phyloP scores from a whole-genome alignment of 1,139 yeast genomes.

The Suhomyces ambrosiae region DNA sequence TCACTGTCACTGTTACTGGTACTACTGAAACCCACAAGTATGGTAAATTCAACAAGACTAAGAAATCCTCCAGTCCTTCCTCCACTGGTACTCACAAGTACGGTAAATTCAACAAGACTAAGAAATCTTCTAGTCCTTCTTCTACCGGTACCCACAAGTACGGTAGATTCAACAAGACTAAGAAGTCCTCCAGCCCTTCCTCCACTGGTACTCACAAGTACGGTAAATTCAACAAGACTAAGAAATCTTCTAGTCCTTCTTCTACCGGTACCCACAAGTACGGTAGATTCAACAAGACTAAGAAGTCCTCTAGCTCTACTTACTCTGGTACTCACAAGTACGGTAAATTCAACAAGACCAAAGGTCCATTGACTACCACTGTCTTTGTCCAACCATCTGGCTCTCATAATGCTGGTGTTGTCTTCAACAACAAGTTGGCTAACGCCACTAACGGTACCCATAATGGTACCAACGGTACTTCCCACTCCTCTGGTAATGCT shows the following conservation, averaged over 20 bases:
- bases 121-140: conserved; percentile 26
- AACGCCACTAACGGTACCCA: conserved; percentile 19
- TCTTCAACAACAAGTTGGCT: conserved; percentile 14
- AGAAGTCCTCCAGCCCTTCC: conserved; percentile 29
- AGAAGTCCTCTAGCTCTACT: conserved; percentile 25
- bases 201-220: conserved; percentile 46
- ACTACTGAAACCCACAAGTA: conserved; percentile 41
- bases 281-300: conserved; percentile 44
- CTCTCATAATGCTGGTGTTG: conserved; percentile 8
- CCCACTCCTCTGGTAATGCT: conserved; percentile 20
- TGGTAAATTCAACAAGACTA: conserved; percentile 57
- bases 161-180: conserved; percentile 54
- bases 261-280: conserved; percentile 48
- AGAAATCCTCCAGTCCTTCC: conserved; percentile 33
- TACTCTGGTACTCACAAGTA: conserved; percentile 48
- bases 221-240: conserved; percentile 55
- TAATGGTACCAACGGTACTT: conserved; percentile 8
- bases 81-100: conserved; percentile 38
- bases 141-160: conserved; percentile 44
- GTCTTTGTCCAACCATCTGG: conserved; percentile 23
- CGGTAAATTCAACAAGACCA: conserved; percentile 44
- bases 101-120: conserved; percentile 48
- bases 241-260: conserved; percentile 16
- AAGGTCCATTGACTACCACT: conserved; percentile 26
- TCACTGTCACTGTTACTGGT: conserved; percentile 32